Evolutionary conservation across 257 asterid species (phyloP), one percentile per base, ranked within the genome.

Genomic region (Fraxinus anomala): DNA sequence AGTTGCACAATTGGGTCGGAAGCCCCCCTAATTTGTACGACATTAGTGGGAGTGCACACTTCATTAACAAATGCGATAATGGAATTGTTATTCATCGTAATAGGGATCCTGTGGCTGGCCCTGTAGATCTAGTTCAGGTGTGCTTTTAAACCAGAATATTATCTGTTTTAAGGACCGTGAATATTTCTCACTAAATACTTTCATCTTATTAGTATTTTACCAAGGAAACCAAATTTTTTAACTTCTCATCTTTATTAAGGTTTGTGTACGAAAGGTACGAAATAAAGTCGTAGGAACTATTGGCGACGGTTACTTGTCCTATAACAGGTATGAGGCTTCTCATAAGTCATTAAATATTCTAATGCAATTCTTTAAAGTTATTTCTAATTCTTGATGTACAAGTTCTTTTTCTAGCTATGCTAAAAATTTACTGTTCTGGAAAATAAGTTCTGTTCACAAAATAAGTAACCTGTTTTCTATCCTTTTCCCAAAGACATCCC

Each of bases 11-110:
- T 36, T 96, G 99, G 98, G 75, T 73, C 59, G 98, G 99, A 24
- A 83, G 89, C 47, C 92, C 99, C 71, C 98, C 99, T 19, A 92
- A 91, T 83, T 72, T 96, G 85, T 92, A 96, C 11, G 99, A 96
- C 85, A 96, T 96, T 73, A 96, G 99, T 56, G 99, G 99, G 82
- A 96, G 99, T 79, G 99, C 98, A 49, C 98, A 96, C 85, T 96
- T 96, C 82, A 92, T 93, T 72, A 96, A 96, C 89, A 96, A 96
- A 87, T 96, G 99, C 49, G 99, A 96, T 74, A 96, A 93, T 69
- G 99, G 99, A 82, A 88, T 96, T 30, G 97, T 93, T 70, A 78
- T 96, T 89, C 99, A 93, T 76, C 98, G 98, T 39, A 93, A 93
- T 83, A 83, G 97, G 86, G 97, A 90, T 81, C 94, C 97, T 10